Evolutionary conservation across 2,329 filamentous ascomycete genomes (phyloP), one percentile per base, ranked within the genome.

Genomic region (Aspergillus fumigatiaffinis): DNA sequence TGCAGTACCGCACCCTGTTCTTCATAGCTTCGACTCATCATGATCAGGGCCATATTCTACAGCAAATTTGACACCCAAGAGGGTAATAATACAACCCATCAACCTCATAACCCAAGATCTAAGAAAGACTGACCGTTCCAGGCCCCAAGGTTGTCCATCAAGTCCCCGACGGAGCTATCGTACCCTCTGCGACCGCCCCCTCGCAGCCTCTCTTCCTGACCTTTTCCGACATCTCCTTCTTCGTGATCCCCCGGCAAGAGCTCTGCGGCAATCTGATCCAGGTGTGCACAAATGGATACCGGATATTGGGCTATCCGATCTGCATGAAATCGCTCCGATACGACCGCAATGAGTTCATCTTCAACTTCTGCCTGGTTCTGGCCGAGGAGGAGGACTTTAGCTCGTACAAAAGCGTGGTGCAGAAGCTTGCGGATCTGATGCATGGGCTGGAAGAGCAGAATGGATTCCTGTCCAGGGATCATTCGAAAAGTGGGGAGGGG

Each of bases 281-380:
- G 28, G 87, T 95, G 55, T 84, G 81, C 66, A 79, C 78, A n/a
- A 88, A 88, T 73, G 88, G 90, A 49, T 89, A 92, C 74, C 86
- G 87, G 57, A 86, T 99, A 55, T 82, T 99, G 35, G 91, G 92
- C 17, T 91, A 92, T 67, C 94, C 94, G 0, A 88, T 97, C 53
- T 93, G 91, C 71, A 91, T 97, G 70, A 86, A 88, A 52, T 85
- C 92, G 62, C 83, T 87, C 55, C 88, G 88, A 65, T 96, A 97
- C 70, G 86, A 89, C 69, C 88, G 94, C 57, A 96, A 96, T 76
- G 91, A 96, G 74, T 97, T 97, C 80, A 96, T 97, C 71, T 99
- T 97, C 84, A 97, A 97, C 75, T 96, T 97, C 71, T 92, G 91
- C 58, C 80, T 97, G 48, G 88, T 96, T 28, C 81, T 96, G 51